Conservation (phyloP, 352 stramenopile species). For the Thraustochytrium striatum region DNA sequence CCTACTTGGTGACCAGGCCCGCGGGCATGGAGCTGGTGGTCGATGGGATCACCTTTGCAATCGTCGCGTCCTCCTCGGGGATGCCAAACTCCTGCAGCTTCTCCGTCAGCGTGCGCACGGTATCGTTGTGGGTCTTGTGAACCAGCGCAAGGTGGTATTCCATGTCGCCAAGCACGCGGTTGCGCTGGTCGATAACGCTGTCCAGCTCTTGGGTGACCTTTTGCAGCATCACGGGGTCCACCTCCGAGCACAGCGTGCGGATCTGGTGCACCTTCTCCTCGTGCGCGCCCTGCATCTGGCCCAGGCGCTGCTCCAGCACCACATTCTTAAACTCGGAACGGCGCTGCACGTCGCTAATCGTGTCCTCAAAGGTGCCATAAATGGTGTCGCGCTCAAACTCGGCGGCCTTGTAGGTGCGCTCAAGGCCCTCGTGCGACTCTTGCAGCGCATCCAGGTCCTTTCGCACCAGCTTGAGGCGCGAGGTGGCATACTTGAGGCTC, state of each 20-base stretch:
- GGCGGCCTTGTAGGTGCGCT: constrained; percentile 66
- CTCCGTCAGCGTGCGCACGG: constrained; percentile 67
- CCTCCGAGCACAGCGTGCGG: constrained; percentile 1
- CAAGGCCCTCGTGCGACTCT: constrained; percentile 65
- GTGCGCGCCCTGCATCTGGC: constrained; percentile 3
- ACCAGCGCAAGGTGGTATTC: constrained; percentile 71
- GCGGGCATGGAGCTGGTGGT: constrained; percentile 66
- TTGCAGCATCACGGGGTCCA: constrained; percentile 44
- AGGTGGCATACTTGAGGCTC: constrained; percentile 77
- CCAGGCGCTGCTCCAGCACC: constrained; percentile 54
- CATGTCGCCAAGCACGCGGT: constrained; percentile 69
- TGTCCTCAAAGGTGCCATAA: constrained; percentile 82
- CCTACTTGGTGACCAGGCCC: constrained; percentile 62
- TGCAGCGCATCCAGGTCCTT: constrained; percentile 67
- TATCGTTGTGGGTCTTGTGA: constrained; percentile 73
- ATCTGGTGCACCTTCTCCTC: constrained; percentile 50
- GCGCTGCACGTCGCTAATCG: constrained; percentile 77
- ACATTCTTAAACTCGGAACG: constrained; percentile 84
- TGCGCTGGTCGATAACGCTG: constrained; percentile 65
- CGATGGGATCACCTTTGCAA: constrained; percentile 60
- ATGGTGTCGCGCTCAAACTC: constrained; percentile 77
- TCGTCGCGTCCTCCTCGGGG: constrained; percentile 70
- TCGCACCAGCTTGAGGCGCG: constrained; percentile 69
- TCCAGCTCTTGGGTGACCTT: constrained; percentile 67
- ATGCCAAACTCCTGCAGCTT: constrained; percentile 85